A percentile compares a stretch with the other conserved stretches of the same genome.
These are phyloP conservation scores for Marchantia polymorpha DNA, from an alignment of 225 moss, liverwort and hornwort genomes.

Conservation along the genomic window DNA sequence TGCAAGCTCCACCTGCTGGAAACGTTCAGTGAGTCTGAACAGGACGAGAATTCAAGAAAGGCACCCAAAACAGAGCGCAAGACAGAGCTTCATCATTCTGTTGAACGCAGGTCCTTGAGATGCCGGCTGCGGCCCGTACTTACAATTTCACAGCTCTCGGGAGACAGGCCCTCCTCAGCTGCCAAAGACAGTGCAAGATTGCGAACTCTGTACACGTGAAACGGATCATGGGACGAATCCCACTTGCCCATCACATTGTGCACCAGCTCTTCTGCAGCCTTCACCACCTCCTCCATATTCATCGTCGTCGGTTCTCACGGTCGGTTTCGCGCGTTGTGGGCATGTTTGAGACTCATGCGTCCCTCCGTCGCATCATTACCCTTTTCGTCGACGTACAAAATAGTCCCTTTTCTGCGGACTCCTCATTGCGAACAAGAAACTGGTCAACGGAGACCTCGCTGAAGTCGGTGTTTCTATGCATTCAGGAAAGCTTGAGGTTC, in stretches of 20 bases:
- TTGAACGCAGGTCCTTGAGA: neutral
- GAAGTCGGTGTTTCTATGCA: too few relatives aligned
- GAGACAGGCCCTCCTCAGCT: constrained; percentile 55
- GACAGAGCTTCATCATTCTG: neutral
- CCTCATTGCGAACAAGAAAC: too few relatives aligned
- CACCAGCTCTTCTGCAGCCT: constrained; percentile 77
- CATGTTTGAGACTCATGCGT: too few relatives aligned
- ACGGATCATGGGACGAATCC: constrained; percentile 88
- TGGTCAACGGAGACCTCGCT: too few relatives aligned
- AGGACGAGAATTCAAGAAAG: neutral
- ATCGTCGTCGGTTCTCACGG: neutral
- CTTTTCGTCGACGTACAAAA: too few relatives aligned
- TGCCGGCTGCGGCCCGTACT: constrained; percentile 6
- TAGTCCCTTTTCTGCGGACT: too few relatives aligned
- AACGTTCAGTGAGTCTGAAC: neutral
- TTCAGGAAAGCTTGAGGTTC: too few relatives aligned
- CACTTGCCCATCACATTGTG: constrained; percentile 76
- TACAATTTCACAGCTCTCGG: constrained; percentile 59
- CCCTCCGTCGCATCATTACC: too few relatives aligned
- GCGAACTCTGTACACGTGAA: constrained; percentile 78
- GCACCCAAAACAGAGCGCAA: neutral
- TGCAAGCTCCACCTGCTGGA: constrained; percentile 85
- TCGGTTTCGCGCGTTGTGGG: too few relatives aligned
- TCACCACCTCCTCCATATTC: constrained; percentile 24
- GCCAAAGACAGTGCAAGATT: constrained; percentile 75